Conservation (phyloP, 2,329 filamentous ascomycete genomes). For the Fusarium metavorans region DNA sequence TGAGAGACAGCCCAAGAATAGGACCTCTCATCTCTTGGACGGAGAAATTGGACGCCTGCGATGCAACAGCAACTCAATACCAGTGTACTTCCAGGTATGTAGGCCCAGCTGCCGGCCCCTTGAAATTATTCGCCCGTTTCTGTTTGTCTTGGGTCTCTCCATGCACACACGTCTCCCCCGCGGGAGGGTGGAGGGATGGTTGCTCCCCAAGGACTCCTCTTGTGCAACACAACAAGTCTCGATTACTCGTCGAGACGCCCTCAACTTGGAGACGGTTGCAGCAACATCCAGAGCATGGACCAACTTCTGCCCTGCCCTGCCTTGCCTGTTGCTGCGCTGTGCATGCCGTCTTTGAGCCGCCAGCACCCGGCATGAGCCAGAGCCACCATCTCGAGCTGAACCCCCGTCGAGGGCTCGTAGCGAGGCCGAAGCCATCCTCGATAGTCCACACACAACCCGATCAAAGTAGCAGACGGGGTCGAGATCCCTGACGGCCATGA, state of each 20-base stretch:
- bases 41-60: conserved; percentile 27
- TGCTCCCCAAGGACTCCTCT: conserved; percentile 7
- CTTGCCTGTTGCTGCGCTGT: background rate
- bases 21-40: conserved; percentile 10
- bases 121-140: conserved; percentile 20
- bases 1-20: conserved; percentile 4
- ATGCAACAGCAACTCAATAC: conserved; percentile 32
- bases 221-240: conserved; percentile 35
- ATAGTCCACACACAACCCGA: conserved; percentile 24
- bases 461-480: conserved; percentile 11
- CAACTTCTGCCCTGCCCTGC: background rate
- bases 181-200: background rate
- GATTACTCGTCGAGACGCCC: conserved; percentile 10
- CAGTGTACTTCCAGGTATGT: background rate
- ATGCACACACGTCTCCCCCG: conserved; percentile 25
- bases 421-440: conserved; percentile 33
- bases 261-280: conserved; percentile 4
- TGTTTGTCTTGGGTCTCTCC: conserved; percentile 28
- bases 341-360: conserved; percentile 25
- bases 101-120: conserved; percentile 3
- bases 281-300: conserved; percentile 1
- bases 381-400: conserved; percentile 14
- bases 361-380: conserved; percentile 34
- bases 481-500: conserved; percentile 19
- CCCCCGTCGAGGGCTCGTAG: conserved; percentile 8